These are phyloP conservation scores for Monosporascus sp. DNA, from an alignment of 2,329 filamentous ascomycete species.

Conservation along the genomic window DNA sequence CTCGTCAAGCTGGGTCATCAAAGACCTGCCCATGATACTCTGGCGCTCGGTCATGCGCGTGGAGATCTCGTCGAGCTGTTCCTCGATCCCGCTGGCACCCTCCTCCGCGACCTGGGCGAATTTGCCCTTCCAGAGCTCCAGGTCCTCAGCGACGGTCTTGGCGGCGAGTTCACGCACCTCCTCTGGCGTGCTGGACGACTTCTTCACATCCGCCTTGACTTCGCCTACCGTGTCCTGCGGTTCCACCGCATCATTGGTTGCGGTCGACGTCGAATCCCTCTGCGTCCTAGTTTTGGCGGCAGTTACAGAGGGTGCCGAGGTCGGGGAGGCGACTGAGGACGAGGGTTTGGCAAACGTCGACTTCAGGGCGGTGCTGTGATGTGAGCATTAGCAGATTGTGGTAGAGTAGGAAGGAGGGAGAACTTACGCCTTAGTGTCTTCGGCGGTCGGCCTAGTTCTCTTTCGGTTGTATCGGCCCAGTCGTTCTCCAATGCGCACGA, in stretches of 20 bases:
- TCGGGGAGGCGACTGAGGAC: conserved; percentile 20
- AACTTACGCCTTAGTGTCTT: conserved; percentile 30
- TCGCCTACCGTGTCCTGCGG: conserved; percentile 17
- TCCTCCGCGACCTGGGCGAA: conserved; percentile 83
- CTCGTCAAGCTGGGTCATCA: conserved; percentile 64
- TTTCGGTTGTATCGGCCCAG: conserved; percentile 67
- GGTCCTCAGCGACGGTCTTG: conserved; percentile 69
- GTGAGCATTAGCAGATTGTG: conserved; percentile 6
- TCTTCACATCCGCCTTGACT: conserved; percentile 14
- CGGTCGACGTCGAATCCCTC: conserved; percentile 13
- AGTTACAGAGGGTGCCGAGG: conserved; percentile 13
- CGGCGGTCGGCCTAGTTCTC: conserved; percentile 29
- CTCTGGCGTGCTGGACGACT: conserved; percentile 41
- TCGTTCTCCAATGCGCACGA: conserved; percentile 85
- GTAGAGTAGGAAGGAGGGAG: neutral
- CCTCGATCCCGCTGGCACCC: conserved; percentile 68
- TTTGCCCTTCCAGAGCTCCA: conserved; percentile 81
- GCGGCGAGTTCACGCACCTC: conserved; percentile 54
- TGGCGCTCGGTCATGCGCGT: conserved; percentile 55
- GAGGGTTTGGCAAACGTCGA: conserved; percentile 35
- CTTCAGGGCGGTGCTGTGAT: conserved; percentile 21
- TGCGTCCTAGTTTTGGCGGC: conserved; percentile 16
- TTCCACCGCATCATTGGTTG: conserved; percentile 10
- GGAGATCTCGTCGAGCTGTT: conserved; percentile 56
- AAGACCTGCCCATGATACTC: conserved; percentile 57